These are phyloP conservation scores for Sistotremastrum niveocremeum DNA, from an alignment of 768 basidiomycete genomes.

Conservation along the genomic window DNA sequence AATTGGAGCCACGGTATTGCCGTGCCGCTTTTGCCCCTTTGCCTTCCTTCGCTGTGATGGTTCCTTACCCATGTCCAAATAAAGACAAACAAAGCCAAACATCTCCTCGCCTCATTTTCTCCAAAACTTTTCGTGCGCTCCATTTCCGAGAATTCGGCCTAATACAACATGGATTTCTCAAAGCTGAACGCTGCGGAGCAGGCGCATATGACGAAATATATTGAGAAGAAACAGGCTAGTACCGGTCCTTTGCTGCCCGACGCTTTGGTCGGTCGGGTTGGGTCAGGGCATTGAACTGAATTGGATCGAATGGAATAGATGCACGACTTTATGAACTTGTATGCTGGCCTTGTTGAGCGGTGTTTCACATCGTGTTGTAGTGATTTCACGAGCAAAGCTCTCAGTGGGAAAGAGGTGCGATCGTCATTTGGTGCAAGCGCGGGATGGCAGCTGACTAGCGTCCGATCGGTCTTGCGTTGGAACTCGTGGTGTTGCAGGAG, in stretches of 20 bases:
- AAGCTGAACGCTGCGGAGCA: slow-evolving; percentile 82
- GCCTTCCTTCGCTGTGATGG: no score
- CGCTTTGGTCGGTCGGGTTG: background rate
- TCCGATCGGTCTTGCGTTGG: background rate
- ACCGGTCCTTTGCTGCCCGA: background rate
- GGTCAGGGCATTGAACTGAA: background rate
- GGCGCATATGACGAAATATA: slow-evolving; percentile 88
- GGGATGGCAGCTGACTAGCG: background rate
- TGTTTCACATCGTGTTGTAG: slow-evolving; percentile 94
- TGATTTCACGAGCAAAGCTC: slow-evolving; percentile 91
- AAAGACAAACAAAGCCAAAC: no score
- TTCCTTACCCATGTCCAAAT: no score
- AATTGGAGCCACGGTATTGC: no score
- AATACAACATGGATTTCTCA: slow-evolving; percentile 71
- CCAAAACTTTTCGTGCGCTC: background rate
- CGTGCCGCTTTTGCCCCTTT: no score
- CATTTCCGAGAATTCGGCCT: background rate
- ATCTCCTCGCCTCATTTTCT: no score
- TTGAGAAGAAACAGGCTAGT: slow-evolving; percentile 91
- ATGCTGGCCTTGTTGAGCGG: slow-evolving; percentile 87
- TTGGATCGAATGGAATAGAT: slow-evolving; percentile 39
- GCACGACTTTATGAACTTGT: slow-evolving; percentile 96
- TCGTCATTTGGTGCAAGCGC: background rate
- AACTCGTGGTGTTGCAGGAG: slow-evolving; percentile 36
- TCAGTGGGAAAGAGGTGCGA: slow-evolving; percentile 83